Percentiles rank a stretch among this genome's conserved stretches.
phyloP scores from a whole-genome alignment of 345 rosid genomes.

The Kernera saxatilis region DNA sequence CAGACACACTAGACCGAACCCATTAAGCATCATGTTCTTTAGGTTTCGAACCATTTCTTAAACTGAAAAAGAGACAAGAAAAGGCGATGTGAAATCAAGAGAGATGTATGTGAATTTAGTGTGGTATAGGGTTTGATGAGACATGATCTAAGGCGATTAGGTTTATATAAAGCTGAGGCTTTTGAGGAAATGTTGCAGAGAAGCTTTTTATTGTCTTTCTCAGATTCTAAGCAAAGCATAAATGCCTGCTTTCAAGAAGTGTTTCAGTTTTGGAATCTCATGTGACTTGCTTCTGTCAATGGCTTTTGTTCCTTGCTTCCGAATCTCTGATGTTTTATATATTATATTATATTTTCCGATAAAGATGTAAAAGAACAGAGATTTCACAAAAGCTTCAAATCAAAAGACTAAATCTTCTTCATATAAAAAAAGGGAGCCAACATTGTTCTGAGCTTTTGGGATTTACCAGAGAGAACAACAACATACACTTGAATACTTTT shows the following conservation, averaged over 20 bases:
- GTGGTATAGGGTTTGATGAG: slow-evolving; percentile 18
- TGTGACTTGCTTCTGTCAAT: slow-evolving; percentile 20
- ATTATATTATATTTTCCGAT: background rate
- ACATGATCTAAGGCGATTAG: slow-evolving; percentile 16
- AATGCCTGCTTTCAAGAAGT: slow-evolving; percentile 15
- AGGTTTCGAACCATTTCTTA: slow-evolving; percentile 19
- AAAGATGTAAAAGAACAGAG: background rate
- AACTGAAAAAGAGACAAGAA: background rate
- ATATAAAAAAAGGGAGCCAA: slow-evolving; percentile 15
- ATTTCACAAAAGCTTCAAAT: background rate
- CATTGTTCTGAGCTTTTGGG: slow-evolving; percentile 14
- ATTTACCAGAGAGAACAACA: slow-evolving; percentile 13
- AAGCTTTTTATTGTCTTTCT: slow-evolving; percentile 50
- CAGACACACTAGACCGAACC: slow-evolving; percentile 30
- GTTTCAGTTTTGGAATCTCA: slow-evolving; percentile 32
- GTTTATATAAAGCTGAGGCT: slow-evolving; percentile 47
- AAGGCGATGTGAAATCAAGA: background rate
- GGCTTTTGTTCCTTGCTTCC: slow-evolving; percentile 29
- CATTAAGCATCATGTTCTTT: slow-evolving; percentile 14
- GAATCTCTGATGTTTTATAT: background rate
- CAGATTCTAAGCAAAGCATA: slow-evolving; percentile 65
- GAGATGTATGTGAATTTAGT: background rate
- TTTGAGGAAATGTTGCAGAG: slow-evolving; percentile 44
- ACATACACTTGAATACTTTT: slow-evolving; percentile 20
- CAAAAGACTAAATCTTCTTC: slow-evolving; percentile 21